Percentiles rank a stretch among this genome's conserved stretches.
phyloP scores from a whole-genome alignment of 169 alveolate species.

The Eimeria acervulina region DNA sequence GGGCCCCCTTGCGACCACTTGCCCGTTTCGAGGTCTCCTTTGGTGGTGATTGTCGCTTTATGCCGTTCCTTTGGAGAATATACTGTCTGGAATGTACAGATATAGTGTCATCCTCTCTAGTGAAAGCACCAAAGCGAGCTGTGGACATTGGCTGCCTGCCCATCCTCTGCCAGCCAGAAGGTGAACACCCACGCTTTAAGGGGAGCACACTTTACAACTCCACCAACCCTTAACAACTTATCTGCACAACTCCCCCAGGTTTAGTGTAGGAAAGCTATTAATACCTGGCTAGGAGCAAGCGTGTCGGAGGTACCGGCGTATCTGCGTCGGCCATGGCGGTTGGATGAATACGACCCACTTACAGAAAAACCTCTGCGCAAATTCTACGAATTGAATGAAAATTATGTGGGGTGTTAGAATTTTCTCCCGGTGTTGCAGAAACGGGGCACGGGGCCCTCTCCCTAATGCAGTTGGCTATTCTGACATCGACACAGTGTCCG shows the following conservation, averaged over 20 bases:
- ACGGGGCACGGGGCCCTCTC: too few relatives aligned
- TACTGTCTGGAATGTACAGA: background rate
- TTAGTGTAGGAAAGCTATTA: background rate
- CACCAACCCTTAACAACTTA: too few relatives aligned
- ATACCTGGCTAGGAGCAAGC: background rate
- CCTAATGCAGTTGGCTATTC: background rate
- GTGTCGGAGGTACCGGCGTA: background rate
- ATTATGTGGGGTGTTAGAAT: background rate
- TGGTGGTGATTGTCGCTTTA: background rate
- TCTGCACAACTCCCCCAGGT: background rate
- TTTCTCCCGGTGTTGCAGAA: background rate
- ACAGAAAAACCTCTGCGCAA: background rate
- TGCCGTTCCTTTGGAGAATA: background rate
- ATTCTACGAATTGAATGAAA: background rate
- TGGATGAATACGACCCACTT: background rate
- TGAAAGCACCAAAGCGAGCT: background rate
- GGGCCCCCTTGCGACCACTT: background rate
- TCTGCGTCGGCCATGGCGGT: background rate
- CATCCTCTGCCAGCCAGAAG: background rate
- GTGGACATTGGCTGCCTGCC: background rate
- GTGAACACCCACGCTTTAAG: background rate
- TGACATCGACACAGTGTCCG: background rate
- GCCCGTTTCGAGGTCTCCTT: background rate
- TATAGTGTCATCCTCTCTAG: background rate
- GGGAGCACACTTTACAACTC: background rate